Conservation (phyloP, 225 moss, liverwort and hornwort species). For the Polytrichum formosum region DNA sequence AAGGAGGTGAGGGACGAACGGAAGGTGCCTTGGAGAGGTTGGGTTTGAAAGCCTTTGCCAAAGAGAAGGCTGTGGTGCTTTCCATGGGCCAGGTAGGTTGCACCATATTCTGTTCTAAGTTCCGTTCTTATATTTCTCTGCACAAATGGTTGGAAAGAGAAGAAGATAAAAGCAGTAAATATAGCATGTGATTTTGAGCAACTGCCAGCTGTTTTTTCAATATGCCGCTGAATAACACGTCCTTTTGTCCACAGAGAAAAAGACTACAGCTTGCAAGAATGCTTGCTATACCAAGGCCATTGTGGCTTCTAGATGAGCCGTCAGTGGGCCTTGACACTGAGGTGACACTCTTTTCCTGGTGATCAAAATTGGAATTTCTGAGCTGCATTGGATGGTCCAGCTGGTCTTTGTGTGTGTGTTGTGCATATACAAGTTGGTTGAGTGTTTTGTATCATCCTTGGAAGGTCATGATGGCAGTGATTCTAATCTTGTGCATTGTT, state of each 20-base stretch:
- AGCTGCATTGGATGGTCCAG: not conserved
- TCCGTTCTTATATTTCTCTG: too few species aligned
- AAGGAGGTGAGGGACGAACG: slow-evolving; percentile 85
- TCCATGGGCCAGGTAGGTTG: slow-evolving; percentile 81
- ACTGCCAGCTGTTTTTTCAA: too few species aligned
- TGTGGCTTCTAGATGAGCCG: slow-evolving; percentile 92
- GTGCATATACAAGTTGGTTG: too few species aligned
- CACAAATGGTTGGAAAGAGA: not conserved
- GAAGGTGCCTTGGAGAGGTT: slow-evolving; percentile 71
- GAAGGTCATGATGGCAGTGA: too few species aligned
- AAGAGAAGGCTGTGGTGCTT: slow-evolving; percentile 66
- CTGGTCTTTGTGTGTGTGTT: too few species aligned
- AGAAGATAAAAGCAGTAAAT: too few species aligned
- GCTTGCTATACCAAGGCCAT: slow-evolving; percentile 82
- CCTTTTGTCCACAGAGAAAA: slow-evolving; percentile 52
- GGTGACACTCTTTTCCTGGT: slow-evolving; percentile 28
- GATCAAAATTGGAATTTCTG: too few species aligned
- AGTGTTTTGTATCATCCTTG: too few species aligned
- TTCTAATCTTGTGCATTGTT: too few species aligned
- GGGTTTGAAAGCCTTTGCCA: slow-evolving; percentile 60
- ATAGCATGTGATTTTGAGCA: too few species aligned
- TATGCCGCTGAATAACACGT: too few species aligned
- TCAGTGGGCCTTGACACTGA: slow-evolving; percentile 84
- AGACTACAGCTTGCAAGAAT: slow-evolving; percentile 88
- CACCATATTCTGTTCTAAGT: too few species aligned